Conservation (phyloP, 345 rosid species). For the Citrus reticulata region DNA sequence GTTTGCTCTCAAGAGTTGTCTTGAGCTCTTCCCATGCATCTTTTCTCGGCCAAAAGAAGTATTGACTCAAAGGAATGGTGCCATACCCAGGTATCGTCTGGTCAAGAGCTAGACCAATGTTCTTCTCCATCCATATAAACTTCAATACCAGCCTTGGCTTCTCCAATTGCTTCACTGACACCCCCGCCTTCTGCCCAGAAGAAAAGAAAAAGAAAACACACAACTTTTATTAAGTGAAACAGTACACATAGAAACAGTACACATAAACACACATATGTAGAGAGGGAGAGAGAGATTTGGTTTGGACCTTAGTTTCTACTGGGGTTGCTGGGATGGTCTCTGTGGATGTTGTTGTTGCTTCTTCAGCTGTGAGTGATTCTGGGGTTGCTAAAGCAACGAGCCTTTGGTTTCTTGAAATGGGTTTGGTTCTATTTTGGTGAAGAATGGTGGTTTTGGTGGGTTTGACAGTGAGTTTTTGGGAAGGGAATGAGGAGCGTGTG, state of each 20-base stretch:
- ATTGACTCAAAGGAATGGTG: constrained; percentile 68
- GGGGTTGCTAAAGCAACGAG: constrained; percentile 39
- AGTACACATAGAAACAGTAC: neutral
- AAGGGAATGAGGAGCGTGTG: constrained; percentile 18
- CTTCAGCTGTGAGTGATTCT: constrained; percentile 40
- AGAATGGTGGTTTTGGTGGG: constrained; percentile 9
- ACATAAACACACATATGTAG: neutral
- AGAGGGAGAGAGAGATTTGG: neutral
- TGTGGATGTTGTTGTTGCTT: neutral
- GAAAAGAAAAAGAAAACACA: neutral
- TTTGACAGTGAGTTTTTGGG: constrained; percentile 13
- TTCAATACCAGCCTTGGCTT: constrained; percentile 67
- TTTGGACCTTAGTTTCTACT: constrained; percentile 29
- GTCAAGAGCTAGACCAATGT: constrained; percentile 70
- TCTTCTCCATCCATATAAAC: constrained; percentile 90
- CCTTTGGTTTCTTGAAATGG: constrained; percentile 36
- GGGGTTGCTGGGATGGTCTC: constrained; percentile 16
- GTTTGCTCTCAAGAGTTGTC: constrained; percentile 65
- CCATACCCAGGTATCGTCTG: constrained; percentile 74
- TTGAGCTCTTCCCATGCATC: constrained; percentile 92
- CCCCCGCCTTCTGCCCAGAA: constrained; percentile 33
- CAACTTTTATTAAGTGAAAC: neutral
- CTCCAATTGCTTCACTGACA: constrained; percentile 40
- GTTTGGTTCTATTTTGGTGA: constrained; percentile 11
- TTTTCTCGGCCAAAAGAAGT: constrained; percentile 78